Evolutionary conservation across 495 filamentous ascomycete species (phyloP).

Genomic region (Elaphomyces granulatus): DNA sequence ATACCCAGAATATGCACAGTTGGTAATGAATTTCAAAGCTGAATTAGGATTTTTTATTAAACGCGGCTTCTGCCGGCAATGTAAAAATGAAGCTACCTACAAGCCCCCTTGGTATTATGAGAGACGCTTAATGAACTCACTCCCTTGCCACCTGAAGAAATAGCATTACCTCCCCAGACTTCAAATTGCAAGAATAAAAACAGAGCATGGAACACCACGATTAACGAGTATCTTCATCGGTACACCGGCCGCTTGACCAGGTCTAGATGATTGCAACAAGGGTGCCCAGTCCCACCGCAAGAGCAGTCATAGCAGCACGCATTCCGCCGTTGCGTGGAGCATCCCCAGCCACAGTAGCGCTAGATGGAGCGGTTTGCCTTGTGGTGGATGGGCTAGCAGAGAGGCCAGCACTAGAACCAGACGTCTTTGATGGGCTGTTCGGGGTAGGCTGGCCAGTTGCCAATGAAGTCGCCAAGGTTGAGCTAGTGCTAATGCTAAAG

Average conservation of each 20-base stretch:
- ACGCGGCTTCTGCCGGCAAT: not conserved
- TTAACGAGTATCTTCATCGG: no score
- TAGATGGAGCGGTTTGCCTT: not conserved
- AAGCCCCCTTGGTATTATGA: not conserved
- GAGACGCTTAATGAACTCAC: no score
- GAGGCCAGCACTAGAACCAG: no score
- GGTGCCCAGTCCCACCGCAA: not conserved
- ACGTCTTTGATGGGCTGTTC: no score
- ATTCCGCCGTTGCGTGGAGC: not conserved
- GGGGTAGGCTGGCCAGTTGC: no score
- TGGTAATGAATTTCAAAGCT: not conserved
- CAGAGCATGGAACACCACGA: not conserved
- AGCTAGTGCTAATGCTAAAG: no score
- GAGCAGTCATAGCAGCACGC: not conserved
- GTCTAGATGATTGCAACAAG: not conserved
- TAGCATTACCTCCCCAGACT: not conserved
- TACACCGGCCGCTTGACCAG: no score
- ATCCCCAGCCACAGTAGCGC: not conserved
- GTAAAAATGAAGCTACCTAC: not conserved
- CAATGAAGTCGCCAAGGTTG: no score
- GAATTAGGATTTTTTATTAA: not conserved
- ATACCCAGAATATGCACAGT: slow-evolving; percentile 4
- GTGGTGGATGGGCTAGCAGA: not conserved
- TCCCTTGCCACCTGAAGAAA: no score
- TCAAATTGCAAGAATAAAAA: not conserved